phyloP scores from a whole-genome alignment of 2,329 filamentous ascomycete species.

The Chaetomium strumarium region DNA sequence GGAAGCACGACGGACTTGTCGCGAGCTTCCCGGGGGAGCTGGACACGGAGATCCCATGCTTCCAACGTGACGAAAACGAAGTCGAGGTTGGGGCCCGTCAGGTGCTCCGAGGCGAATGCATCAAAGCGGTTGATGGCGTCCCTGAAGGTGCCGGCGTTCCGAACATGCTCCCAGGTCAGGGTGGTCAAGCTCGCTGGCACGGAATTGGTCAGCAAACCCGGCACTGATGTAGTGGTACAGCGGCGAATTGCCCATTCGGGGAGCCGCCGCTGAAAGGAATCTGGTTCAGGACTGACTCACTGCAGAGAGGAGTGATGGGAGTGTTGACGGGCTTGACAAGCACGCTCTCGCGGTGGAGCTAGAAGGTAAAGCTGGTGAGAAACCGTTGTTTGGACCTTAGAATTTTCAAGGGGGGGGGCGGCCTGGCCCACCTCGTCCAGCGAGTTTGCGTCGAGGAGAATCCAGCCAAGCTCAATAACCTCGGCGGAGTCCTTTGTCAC shows the following conservation, averaged over 20 bases:
- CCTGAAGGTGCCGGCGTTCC: slow-evolving; percentile 93
- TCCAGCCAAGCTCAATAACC: slow-evolving; percentile 99
- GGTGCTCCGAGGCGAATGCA: slow-evolving; percentile 84
- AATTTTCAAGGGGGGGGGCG: slow-evolving; percentile 16
- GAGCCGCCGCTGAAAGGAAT: slow-evolving; percentile 7
- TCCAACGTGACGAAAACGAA: slow-evolving; percentile 98
- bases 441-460: slow-evolving; percentile 83
- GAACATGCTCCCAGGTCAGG: slow-evolving; percentile 97
- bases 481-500: slow-evolving; percentile 99
- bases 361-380: slow-evolving; percentile 23
- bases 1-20: slow-evolving; percentile 97
- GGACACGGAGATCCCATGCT: slow-evolving; percentile 96
- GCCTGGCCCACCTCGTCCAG: slow-evolving; percentile 74
- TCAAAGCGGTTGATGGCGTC: slow-evolving; percentile 96
- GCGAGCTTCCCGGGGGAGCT: slow-evolving; percentile 92
- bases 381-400: background rate
- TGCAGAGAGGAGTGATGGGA: slow-evolving; percentile 96
- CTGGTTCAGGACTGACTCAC: slow-evolving; percentile 63
- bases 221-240: slow-evolving; percentile 7
- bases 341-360: slow-evolving; percentile 93
- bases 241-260: slow-evolving; percentile 9
- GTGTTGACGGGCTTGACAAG: slow-evolving; percentile 98
- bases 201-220: slow-evolving; percentile 18
- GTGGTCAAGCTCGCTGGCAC: slow-evolving; percentile 85
- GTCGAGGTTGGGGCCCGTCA: slow-evolving; percentile 84